A percentile compares a stretch with the other conserved stretches of the same genome.
These are phyloP conservation scores for Acanthamoeba rhysodes DNA, from an alignment of 208 protist species.

Conservation along the genomic window DNA sequence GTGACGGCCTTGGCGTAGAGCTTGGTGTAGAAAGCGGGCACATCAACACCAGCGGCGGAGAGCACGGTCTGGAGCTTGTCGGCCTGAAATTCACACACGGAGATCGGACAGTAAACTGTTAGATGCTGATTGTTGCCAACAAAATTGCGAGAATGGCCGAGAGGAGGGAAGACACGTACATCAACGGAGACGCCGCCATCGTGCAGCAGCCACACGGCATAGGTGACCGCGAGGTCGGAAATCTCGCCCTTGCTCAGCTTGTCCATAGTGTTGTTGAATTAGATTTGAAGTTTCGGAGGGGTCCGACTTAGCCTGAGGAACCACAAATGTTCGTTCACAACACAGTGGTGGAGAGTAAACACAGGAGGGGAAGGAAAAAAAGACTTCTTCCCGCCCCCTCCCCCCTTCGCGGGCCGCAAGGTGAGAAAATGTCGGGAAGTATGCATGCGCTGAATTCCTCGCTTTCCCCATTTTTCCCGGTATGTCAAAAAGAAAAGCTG, in stretches of 20 bases:
- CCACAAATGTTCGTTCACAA: conserved; percentile 52
- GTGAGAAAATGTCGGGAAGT: conserved; percentile 22
- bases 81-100: not conserved
- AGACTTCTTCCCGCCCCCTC: not conserved
- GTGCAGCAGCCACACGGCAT: conserved; percentile 55
- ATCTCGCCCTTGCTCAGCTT: conserved; percentile 63
- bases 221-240: conserved; percentile 48
- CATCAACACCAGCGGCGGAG: conserved; percentile 59
- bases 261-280: conserved; percentile 48
- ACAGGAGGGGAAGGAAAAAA: not conserved
- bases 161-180: not conserved
- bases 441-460: conserved; percentile 30
- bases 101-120: not conserved
- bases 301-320: conserved; percentile 63
- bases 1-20: conserved; percentile 41
- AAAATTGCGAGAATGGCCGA: not conserved
- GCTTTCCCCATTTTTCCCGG: not conserved
- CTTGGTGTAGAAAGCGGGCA: conserved; percentile 63
- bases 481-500: not conserved
- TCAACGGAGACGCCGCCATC: conserved; percentile 54
- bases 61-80: conserved; percentile 59
- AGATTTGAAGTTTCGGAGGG: conserved; percentile 55
- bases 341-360: conserved; percentile 3
- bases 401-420: not conserved
- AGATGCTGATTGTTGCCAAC: too few species aligned